These are phyloP conservation scores for Phytophthora citricola DNA, from an alignment of 352 stramenopile genomes.

Conservation along the genomic window DNA sequence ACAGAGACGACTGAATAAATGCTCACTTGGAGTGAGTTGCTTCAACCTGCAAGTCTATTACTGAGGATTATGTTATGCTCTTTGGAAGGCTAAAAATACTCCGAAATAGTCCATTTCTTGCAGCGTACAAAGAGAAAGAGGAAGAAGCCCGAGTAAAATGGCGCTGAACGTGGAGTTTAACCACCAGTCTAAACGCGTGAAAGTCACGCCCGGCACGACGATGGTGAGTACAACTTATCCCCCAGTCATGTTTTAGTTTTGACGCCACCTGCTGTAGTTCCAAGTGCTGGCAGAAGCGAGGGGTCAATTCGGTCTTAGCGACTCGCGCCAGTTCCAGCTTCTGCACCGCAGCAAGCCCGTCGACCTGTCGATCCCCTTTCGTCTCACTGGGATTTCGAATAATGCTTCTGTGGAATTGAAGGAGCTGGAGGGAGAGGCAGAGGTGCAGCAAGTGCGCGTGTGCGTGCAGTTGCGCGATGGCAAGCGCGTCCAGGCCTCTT, in stretches of 20 bases:
- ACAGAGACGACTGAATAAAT: conserved; percentile 4
- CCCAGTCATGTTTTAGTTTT: too few species aligned
- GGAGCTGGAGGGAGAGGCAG: conserved; percentile 33
- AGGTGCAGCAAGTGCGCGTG: conserved; percentile 76
- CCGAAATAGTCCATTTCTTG: neutral
- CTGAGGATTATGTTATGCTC: conserved; percentile 10
- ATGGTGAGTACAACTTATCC: conserved; percentile 52
- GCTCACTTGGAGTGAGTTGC: neutral
- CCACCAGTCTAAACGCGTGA: conserved; percentile 75
- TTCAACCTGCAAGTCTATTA: conserved; percentile 15
- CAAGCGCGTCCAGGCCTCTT: conserved; percentile 76
- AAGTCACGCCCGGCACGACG: conserved; percentile 71
- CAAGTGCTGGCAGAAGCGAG: conserved; percentile 74
- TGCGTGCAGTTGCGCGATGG: conserved; percentile 80
- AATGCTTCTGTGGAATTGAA: conserved; percentile 79
- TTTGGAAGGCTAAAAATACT: neutral
- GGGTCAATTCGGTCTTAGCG: conserved; percentile 57
- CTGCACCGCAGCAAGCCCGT: conserved; percentile 67
- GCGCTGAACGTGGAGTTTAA: conserved; percentile 80
- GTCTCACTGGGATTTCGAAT: conserved; percentile 86
- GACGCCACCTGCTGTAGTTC: conserved; percentile 46
- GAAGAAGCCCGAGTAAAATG: conserved; percentile 46
- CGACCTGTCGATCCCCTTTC: conserved; percentile 86
- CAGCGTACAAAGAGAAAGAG: neutral
- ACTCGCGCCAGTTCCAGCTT: conserved; percentile 60